Base-by-base conservation (phyloP, 768 basidiomycete species). In the Amanita muscaria region DNA sequence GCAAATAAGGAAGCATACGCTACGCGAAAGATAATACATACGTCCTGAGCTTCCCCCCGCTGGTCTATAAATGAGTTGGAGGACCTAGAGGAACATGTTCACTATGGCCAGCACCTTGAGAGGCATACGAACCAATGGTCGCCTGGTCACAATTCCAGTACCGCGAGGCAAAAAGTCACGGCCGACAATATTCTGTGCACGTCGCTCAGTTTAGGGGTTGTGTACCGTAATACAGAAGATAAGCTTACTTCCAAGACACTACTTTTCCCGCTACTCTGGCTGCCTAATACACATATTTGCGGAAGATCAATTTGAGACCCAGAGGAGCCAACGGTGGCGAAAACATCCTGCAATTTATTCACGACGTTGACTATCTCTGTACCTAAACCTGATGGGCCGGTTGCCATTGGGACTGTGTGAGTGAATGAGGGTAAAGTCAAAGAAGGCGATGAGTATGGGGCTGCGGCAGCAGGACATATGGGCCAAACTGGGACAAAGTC, bases 141-240 rank as follows among this genome's bases (percentile, higher is more conserved):
- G 80, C 59, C 94, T 80, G 40, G 94, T 98, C 64, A 99, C 94
- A 58, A 99, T 99, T 66, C 94, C 94, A 45, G 92, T 88, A 62
- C 96, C 96, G 73, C 96, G 88, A 65, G 96, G 96, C 60, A 99
- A 63, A 74, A 99, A 99, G 65, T 99, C 96, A 53, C 94, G 80
- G 48, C 96, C 96, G 44, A 97, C 93, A 53, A 97, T 92, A 68
- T 98, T 96, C 91, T 94, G 53, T 21, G 40, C 39, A 37, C 45
- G 36, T 5, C 46, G 24, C 18, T 44, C 9, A 9, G 32, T 45
- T 51, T 55, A 41, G 49, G 25, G 37, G 2, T 14, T n/a, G 44
- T 16, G 10, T 46, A 31, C 38, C 37, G 25, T 6, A 31, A 16
- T 10, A 24, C 1, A 25, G 27, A 38, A 40, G 11, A 41, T 21